A percentile compares a stretch with the other conserved stretches of the same genome.
phyloP scores from a whole-genome alignment of 352 stramenopile genomes.

The Globisporangium paroecandrum region DNA sequence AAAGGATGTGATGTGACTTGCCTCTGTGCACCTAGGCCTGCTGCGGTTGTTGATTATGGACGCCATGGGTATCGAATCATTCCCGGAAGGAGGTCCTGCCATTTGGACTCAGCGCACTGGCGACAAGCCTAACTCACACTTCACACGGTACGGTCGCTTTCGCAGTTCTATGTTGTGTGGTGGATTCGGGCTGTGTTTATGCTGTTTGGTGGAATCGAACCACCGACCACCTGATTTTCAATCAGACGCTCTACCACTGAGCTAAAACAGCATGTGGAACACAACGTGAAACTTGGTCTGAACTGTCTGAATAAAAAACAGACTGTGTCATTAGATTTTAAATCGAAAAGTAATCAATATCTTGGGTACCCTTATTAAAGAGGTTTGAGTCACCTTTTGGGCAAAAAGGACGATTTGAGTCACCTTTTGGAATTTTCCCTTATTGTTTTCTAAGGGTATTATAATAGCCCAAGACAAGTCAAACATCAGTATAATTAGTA shows the following conservation, averaged over 20 bases:
- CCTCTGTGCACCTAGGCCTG: not conserved
- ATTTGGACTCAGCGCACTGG: slow-evolving; percentile 6
- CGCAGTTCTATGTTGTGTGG: slow-evolving; percentile 5
- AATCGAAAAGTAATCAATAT: too few relatives aligned
- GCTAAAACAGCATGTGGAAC: too few relatives aligned
- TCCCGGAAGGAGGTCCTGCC: slow-evolving; percentile 2
- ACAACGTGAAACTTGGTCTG: too few relatives aligned
- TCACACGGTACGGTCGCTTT: slow-evolving; percentile 6
- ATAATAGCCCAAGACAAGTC: too few relatives aligned
- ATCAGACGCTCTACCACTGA: not conserved
- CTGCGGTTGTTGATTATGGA: not conserved
- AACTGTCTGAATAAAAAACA: too few relatives aligned
- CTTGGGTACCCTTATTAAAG: too few relatives aligned
- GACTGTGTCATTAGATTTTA: too few relatives aligned
- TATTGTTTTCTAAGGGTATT: too few relatives aligned
- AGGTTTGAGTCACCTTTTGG: too few relatives aligned
- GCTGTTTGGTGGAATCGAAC: slow-evolving; percentile 2
- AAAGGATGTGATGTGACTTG: slow-evolving; percentile 2
- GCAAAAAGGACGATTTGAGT: too few relatives aligned
- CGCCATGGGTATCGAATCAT: not conserved
- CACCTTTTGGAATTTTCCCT: too few relatives aligned
- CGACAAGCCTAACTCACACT: not conserved
- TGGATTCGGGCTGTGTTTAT: not conserved
- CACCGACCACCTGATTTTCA: not conserved
- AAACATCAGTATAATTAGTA: too few relatives aligned